Base-by-base conservation (phyloP, 2,329 filamentous ascomycete species). In the Penicillium verrucosum region DNA sequence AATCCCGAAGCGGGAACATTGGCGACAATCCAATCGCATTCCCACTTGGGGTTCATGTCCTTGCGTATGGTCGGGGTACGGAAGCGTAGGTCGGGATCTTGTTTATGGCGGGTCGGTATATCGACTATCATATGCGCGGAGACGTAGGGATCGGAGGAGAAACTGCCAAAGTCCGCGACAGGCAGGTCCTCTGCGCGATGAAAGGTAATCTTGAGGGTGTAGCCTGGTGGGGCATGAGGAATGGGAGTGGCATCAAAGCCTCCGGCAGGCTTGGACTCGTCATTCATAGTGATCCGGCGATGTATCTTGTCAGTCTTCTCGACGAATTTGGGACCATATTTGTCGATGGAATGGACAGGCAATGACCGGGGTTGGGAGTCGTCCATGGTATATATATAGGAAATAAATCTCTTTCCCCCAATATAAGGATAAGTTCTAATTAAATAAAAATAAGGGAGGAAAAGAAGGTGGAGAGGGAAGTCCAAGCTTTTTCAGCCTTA, bases 1-100 rank as follows among this genome's bases (percentile, higher is more conserved):
- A 96, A 96, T 4, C 92, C 92, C 0, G 83, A 85, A 0, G 86
- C 79, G 0, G 93, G 92, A 2, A 97, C 82, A 64, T 96, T 95
- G 59, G 90, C 90, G 25, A 97, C 88, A 23, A 91, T 81, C 93
- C 93, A 97, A 58, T 90, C 83, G 37, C 87, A 85, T 46, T 96
- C 82, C 93, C 93, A 97, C 46, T 78, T 80, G 0, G 93, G 92
- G 65, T 92, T 83, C 1, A 85, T 87, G 40, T 82, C 87, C 62
- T 82, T 84, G 56, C 89, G 84, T 34, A 92, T 75, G 0, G 93
- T 97, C 0, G 82, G 85, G 0, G 91, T 96, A 44, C 93, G 86
- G 70, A 89, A 84, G 23, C 80, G 80, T 32, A 96, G 77, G 23
- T 85, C 81, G 0, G 92, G 89, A 68, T 97, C 92, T 69, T 96